These are phyloP conservation scores for Volvox carteri DNA, from an alignment of 163 green algal species.

Conservation along the genomic window DNA sequence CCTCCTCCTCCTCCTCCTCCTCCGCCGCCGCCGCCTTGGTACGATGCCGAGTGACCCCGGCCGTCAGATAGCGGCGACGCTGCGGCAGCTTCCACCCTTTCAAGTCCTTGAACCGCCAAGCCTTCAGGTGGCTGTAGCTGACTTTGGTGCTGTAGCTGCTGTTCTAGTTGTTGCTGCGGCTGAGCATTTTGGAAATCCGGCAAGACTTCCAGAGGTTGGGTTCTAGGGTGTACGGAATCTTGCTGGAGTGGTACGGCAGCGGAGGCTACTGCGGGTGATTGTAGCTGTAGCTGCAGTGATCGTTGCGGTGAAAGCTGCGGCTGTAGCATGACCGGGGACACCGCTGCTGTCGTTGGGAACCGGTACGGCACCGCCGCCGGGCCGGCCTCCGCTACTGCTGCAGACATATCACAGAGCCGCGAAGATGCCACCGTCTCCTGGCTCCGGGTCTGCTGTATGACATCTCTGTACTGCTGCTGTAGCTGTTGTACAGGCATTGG, in stretches of 20 bases:
- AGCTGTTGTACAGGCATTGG: too few species aligned
- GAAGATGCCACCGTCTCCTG: too few species aligned
- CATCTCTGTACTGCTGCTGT: too few species aligned
- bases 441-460: too few species aligned
- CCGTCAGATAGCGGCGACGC: too few species aligned
- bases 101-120: too few species aligned
- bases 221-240: neutral
- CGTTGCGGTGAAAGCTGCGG: neutral
- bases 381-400: too few species aligned
- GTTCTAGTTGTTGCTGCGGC: neutral
- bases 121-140: neutral
- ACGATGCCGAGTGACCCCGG: too few species aligned
- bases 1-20: neutral
- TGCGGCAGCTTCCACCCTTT: neutral
- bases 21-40: neutral
- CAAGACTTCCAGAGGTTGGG: neutral
- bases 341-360: neutral
- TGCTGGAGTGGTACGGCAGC: neutral
- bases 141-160: neutral
- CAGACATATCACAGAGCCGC: too few species aligned
- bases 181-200: neutral
- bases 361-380: too few species aligned
- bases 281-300: slow-evolving; percentile 3
- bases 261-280: neutral
- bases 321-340: neutral